phyloP scores from a whole-genome alignment of 1,284 basidiomycete genomes.

The Ceratobasidium sp. region DNA sequence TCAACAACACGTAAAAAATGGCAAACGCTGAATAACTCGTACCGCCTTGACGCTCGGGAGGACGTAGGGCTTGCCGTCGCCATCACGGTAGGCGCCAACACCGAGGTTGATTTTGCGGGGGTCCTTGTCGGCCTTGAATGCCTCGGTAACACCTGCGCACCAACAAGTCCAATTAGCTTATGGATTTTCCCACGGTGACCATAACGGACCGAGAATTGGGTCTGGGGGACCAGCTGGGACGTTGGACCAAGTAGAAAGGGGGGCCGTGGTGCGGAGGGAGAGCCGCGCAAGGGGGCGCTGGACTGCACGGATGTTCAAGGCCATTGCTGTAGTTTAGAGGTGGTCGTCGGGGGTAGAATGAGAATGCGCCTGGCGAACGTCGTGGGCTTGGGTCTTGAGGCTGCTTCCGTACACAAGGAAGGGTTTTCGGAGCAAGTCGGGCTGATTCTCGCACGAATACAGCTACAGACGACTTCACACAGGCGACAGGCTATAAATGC shows the following conservation, averaged over 20 bases:
- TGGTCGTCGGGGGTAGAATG: slow-evolving; percentile 3
- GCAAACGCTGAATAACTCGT: slow-evolving; percentile 45
- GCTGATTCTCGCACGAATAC: background rate
- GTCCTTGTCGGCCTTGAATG: slow-evolving; percentile 93
- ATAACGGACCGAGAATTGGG: slow-evolving; percentile 83
- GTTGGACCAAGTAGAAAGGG: slow-evolving; percentile 80
- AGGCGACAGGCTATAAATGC: background rate
- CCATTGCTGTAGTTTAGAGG: slow-evolving; percentile 5
- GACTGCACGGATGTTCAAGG: slow-evolving; percentile 21
- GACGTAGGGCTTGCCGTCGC: slow-evolving; percentile 94
- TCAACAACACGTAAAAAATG: background rate
- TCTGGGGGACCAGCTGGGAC: slow-evolving; percentile 92
- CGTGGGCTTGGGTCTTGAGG: background rate
- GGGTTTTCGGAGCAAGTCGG: slow-evolving; percentile 38
- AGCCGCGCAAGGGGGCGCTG: slow-evolving; percentile 24
- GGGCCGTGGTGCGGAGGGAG: slow-evolving; percentile 41
- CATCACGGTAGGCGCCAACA: slow-evolving; percentile 95
- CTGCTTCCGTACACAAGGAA: too few species aligned
- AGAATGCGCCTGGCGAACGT: too few species aligned
- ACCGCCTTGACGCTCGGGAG: slow-evolving; percentile 90
- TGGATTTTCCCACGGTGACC: slow-evolving; percentile 12
- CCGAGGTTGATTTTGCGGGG: slow-evolving; percentile 97
- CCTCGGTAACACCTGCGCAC: slow-evolving; percentile 84
- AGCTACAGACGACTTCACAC: background rate
- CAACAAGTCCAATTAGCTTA: background rate